Percentiles rank a stretch among this genome's conserved stretches.
Conservation (phyloP, 495 filamentous ascomycete species). For the Acidiella bohemica region DNA sequence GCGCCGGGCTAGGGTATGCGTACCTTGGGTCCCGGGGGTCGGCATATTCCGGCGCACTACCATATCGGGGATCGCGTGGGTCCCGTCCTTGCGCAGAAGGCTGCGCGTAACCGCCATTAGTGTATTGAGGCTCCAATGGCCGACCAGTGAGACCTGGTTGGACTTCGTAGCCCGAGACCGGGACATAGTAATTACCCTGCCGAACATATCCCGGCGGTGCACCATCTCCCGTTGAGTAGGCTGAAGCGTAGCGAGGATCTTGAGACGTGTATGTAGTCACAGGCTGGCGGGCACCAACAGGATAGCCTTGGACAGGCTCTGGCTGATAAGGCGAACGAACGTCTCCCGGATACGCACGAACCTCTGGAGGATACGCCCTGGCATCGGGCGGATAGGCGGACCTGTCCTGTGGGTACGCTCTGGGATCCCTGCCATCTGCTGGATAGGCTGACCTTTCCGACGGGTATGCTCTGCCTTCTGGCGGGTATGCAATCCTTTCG, state of each 20-base stretch:
- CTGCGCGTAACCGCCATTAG: conserved; percentile 5
- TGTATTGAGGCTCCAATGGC: conserved; percentile 7
- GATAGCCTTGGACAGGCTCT: conserved; percentile 6
- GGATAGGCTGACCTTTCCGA: too few species aligned
- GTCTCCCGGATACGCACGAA: conserved; percentile 1
- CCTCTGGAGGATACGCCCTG: conserved; percentile 5
- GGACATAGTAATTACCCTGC: conserved; percentile 12
- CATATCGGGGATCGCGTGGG: conserved; percentile 13
- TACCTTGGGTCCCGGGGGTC: conserved; percentile 5
- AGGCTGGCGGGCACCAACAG: conserved; percentile 5
- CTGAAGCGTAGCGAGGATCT: conserved; percentile 15
- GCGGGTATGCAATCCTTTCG: conserved; percentile 3
- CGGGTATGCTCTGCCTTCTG: conserved; percentile 6
- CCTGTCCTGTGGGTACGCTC: conserved; percentile 4
- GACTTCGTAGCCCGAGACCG: conserved; percentile 9
- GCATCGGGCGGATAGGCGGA: conserved; percentile 3
- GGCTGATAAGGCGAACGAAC: conserved; percentile 5
- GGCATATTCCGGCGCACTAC: conserved; percentile 1
- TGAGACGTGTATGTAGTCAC: conserved; percentile 2
- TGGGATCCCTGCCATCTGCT: too few species aligned
- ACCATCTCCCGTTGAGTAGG: conserved; percentile 8
- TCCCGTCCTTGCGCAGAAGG: background rate
- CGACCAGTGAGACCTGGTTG: conserved; percentile 7
- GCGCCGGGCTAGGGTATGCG: conserved; percentile 16
- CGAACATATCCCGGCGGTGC: conserved; percentile 15